Percentiles rank a stretch among this genome's conserved stretches.
phyloP scores from a whole-genome alignment of 2,329 filamentous ascomycete genomes.

The Cladosporium oxysporum region DNA sequence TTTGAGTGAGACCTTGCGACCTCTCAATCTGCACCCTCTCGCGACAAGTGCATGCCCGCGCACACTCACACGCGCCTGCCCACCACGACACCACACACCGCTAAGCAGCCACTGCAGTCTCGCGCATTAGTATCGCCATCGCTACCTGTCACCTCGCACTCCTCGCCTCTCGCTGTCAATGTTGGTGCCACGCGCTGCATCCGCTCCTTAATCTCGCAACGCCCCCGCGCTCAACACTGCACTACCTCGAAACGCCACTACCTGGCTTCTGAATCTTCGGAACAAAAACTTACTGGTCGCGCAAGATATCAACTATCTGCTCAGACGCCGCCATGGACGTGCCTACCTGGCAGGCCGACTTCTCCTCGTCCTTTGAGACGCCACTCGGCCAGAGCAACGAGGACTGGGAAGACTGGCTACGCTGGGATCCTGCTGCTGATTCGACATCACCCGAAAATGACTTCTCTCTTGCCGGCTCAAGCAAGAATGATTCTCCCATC shows the following conservation, averaged over 20 bases:
- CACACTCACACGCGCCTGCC: conserved; percentile 1
- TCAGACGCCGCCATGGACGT: conserved; percentile 12
- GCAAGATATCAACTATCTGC: conserved; percentile 8
- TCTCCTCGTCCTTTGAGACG: conserved; percentile 17
- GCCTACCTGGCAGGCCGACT: conserved; percentile 16
- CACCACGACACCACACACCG: neutral
- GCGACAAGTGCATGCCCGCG: neutral
- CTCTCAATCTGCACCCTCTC: neutral
- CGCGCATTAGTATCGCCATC: neutral
- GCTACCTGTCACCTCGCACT: neutral
- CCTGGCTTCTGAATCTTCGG: neutral
- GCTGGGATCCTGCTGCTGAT: conserved; percentile 46
- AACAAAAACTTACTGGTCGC: neutral
- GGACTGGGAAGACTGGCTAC: conserved; percentile 52
- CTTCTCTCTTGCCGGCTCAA: conserved; percentile 35
- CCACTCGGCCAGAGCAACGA: conserved; percentile 29
- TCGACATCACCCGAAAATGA: conserved; percentile 37
- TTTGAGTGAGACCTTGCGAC: neutral
- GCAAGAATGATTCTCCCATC: conserved; percentile 39
- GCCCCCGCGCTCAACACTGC: conserved; percentile 2
- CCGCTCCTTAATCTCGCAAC: neutral
- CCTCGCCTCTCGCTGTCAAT: neutral
- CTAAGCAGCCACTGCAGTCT: neutral
- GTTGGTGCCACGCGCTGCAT: conserved; percentile 12
- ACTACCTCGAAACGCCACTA: conserved; percentile 11